phyloP scores from a whole-genome alignment of 2,329 filamentous ascomycete species.

The Apiospora kogelbergensis region DNA sequence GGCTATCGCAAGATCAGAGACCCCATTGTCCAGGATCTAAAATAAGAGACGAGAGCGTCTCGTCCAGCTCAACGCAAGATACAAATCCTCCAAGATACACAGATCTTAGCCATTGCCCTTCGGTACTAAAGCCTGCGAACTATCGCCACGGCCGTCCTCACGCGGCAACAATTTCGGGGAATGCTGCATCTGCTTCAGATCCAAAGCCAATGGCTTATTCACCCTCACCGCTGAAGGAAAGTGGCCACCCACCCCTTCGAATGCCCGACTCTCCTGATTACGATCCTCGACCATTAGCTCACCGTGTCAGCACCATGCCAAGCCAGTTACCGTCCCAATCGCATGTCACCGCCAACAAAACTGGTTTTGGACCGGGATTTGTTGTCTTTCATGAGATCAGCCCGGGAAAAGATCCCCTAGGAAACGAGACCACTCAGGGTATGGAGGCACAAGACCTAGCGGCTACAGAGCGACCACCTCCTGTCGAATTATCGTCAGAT shows the following conservation, averaged over 20 bases:
- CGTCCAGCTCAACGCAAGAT: background rate
- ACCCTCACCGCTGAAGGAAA: background rate
- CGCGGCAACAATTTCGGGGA: background rate
- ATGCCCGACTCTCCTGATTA: background rate
- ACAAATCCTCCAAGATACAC: background rate
- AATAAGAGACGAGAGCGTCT: background rate
- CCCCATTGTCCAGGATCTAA: background rate
- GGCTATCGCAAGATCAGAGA: background rate
- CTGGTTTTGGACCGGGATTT: slow-evolving; percentile 12
- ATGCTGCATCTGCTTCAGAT: background rate
- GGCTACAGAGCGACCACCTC: background rate
- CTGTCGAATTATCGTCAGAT: background rate
- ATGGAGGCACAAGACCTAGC: background rate
- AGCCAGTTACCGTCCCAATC: slow-evolving; percentile 14
- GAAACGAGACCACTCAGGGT: background rate
- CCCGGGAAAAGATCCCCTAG: background rate
- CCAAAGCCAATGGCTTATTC: background rate
- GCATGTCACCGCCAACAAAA: slow-evolving; percentile 12
- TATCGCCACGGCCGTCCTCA: background rate
- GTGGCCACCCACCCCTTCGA: background rate
- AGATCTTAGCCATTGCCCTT: slow-evolving; percentile 10
- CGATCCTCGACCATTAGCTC: background rate
- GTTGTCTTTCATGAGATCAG: slow-evolving; percentile 3
- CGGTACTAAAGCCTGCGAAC: slow-evolving; percentile 13
- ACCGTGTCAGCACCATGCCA: slow-evolving; percentile 22